Evolutionary conservation across 2,329 filamentous ascomycete genomes (phyloP).

Genomic region (Eutypa lata): DNA sequence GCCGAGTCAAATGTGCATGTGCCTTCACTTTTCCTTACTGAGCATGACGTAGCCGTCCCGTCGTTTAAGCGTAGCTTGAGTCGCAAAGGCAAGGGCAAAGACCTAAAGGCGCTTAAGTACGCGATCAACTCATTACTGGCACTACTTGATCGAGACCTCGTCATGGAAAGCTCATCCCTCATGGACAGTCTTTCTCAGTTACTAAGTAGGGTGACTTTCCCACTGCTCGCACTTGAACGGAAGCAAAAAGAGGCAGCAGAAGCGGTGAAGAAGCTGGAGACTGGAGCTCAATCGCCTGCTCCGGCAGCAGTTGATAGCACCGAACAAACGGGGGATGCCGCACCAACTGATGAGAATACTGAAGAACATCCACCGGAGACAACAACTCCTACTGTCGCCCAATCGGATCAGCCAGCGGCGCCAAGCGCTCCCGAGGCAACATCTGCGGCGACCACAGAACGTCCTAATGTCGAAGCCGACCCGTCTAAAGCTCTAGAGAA

Average conservation of each 20-base stretch:
- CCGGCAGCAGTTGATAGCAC: slow-evolving; percentile 12
- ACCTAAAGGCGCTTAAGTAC: slow-evolving; percentile 79
- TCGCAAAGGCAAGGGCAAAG: slow-evolving; percentile 86
- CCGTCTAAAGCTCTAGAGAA: slow-evolving; percentile 36
- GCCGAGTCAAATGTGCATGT: slow-evolving; percentile 84
- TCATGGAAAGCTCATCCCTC: slow-evolving; percentile 94
- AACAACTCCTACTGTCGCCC: slow-evolving; percentile 11
- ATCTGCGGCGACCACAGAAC: slow-evolving; percentile 20
- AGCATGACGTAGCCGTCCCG: slow-evolving; percentile 75
- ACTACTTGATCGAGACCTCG: slow-evolving; percentile 86
- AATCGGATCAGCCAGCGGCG: slow-evolving; percentile 15
- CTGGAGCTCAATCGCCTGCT: slow-evolving; percentile 17
- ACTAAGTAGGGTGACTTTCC: slow-evolving; percentile 83
- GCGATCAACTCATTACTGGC: slow-evolving; percentile 88
- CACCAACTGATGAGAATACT: slow-evolving; percentile 9
- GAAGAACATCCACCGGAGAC: slow-evolving; percentile 7
- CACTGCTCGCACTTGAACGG: slow-evolving; percentile 76
- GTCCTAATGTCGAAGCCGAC: slow-evolving; percentile 29
- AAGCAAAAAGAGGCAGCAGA: slow-evolving; percentile 46
- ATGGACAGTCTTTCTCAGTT: slow-evolving; percentile 92
- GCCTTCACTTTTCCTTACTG: slow-evolving; percentile 86
- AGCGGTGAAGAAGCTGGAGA: slow-evolving; percentile 34
- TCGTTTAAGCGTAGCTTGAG: slow-evolving; percentile 73
- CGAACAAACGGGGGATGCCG: slow-evolving; percentile 5
- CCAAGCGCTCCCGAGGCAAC: slow-evolving; percentile 17